Conservation (phyloP, 148 eudicot species). For the Diospyros lotus region DNA sequence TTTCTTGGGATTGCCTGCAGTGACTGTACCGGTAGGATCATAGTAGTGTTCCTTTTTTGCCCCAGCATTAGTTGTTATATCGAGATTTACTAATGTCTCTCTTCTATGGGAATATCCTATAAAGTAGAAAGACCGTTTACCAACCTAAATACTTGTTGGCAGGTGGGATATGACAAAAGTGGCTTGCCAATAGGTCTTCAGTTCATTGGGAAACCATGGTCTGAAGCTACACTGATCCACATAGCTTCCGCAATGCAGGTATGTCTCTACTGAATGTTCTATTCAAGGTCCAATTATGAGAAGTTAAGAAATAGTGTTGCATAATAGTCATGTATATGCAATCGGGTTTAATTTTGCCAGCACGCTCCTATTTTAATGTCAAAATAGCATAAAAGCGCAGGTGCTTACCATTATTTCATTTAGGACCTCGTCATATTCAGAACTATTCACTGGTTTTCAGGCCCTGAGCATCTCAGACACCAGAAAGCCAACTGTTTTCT, state of each 20-base stretch:
- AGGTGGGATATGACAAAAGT: conserved; percentile 86
- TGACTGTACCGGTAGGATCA: conserved; percentile 68
- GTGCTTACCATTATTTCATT: not conserved
- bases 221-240: conserved; percentile 72
- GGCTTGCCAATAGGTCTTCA: conserved; percentile 96
- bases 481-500: conserved; percentile 66
- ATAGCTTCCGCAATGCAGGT: conserved; percentile 81
- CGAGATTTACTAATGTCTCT: not conserved
- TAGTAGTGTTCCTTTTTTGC: not conserved
- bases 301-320: no score
- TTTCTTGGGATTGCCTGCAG: conserved; percentile 93
- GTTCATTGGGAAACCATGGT: conserved; percentile 86
- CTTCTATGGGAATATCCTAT: not conserved
- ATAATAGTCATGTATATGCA: no score
- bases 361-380: no score
- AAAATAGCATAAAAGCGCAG: no score
- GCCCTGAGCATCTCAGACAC: conserved; percentile 41
- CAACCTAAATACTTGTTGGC: not conserved
- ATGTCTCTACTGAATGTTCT: not conserved
- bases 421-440: no score
- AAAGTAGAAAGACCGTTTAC: not conserved
- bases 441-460: conserved; percentile 28
- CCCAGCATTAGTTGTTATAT: not conserved
- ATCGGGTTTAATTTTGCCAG: no score
- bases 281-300: no score